These are phyloP conservation scores for Neopestalotiopsis sp. DNA, from an alignment of 2,329 filamentous ascomycete genomes.

Conservation along the genomic window DNA sequence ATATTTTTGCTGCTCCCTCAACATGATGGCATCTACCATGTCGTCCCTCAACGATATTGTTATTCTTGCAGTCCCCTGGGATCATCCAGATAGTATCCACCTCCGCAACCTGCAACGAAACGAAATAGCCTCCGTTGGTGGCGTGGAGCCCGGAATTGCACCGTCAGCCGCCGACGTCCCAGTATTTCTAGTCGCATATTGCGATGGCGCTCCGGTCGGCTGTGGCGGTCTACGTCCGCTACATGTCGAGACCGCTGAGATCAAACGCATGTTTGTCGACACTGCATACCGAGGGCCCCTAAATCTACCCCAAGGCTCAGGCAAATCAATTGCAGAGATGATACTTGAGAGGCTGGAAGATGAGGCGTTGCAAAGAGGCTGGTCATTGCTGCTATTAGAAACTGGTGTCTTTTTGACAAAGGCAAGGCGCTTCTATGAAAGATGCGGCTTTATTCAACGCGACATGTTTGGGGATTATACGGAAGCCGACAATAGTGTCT, in stretches of 20 bases:
- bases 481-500: neutral
- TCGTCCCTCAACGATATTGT: neutral
- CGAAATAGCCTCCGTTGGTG: neutral
- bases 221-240: neutral
- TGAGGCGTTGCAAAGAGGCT: neutral
- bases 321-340: neutral
- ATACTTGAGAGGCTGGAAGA: neutral
- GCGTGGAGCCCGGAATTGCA: neutral
- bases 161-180: neutral
- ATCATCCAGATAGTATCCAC: neutral
- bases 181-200: neutral
- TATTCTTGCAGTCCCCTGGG: neutral
- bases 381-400: neutral
- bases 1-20: neutral
- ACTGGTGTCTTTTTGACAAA: neutral
- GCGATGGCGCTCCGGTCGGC: neutral
- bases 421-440: neutral
- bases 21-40: neutral
- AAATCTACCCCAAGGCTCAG: neutral
- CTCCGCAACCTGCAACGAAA: neutral
- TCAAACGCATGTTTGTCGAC: neutral
- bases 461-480: neutral
- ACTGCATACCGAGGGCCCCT: neutral
- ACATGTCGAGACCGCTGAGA: neutral
- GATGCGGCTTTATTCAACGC: neutral